Conservation (phyloP, 1,284 basidiomycete species). For the Ustilago crameri region DNA sequence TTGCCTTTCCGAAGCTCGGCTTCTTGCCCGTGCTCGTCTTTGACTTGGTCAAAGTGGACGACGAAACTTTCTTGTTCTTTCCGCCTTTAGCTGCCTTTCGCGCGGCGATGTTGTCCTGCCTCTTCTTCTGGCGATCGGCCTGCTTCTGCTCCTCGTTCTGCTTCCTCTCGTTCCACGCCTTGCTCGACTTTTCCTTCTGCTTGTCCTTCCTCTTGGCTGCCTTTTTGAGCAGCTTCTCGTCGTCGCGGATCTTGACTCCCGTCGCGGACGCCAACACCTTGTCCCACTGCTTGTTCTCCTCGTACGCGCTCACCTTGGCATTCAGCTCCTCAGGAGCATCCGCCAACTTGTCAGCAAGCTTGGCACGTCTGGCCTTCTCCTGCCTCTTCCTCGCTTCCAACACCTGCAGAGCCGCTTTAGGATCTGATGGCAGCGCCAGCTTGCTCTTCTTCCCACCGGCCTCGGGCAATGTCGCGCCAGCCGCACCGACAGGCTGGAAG, state of each 20-base stretch:
- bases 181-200: conserved; percentile 60
- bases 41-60: conserved; percentile 24
- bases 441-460: conserved; percentile 52
- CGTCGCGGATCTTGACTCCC: conserved; percentile 66
- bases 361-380: conserved; percentile 47
- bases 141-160: conserved; percentile 51
- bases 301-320: conserved; percentile 36
- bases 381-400: conserved; percentile 60
- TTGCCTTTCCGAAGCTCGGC: conserved; percentile 45
- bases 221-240: conserved; percentile 63
- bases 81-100: conserved; percentile 53
- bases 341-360: conserved; percentile 42
- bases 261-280: conserved; percentile 60
- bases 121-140: conserved; percentile 61
- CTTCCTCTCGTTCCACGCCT: conserved; percentile 61
- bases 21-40: conserved; percentile 47
- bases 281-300: conserved; percentile 61
- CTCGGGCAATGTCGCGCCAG: conserved; percentile 23
- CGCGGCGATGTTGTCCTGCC: conserved; percentile 61
- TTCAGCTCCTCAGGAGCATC: conserved; percentile 46
- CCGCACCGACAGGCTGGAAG: conserved; percentile 45
- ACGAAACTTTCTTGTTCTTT: conserved; percentile 39
- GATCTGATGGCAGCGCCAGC: conserved; percentile 60
- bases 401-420: conserved; percentile 63
- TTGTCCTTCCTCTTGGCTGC: conserved; percentile 63